Base-by-base conservation (phyloP, 208 protist genomes). In the Acanthamoeba healyi region DNA sequence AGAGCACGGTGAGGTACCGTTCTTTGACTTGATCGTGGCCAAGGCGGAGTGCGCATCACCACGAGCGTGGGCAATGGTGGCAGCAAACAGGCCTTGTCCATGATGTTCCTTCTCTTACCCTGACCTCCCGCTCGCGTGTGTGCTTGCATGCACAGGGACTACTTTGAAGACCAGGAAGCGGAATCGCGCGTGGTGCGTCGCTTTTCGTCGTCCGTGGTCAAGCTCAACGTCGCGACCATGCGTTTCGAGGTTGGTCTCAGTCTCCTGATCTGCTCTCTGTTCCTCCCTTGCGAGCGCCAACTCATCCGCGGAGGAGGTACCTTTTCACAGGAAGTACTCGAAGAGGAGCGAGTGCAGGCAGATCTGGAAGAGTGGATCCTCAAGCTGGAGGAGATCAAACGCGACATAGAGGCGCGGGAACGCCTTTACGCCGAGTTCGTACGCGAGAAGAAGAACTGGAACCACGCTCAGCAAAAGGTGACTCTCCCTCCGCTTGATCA, bases 161-260 rank as follows among this genome's bases (percentile, higher is more conserved):
- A 81, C 32, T 81, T 81, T 19, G 72, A 81, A 6, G 72, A 81
- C 40, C 72, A 49, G 22, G 72, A 81, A 26, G 72, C 19, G 22
- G 72, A 81, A 5, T 81, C 72, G 40, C 72, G 72, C 5, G 24
- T 49, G 40, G 72, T 81, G 72, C 72, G 72, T 14, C 72, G 72
- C 72, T 81, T 81, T n/a, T 81, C 72, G 22, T 81, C 72, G 34
- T 81, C 72, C 0, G 72, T 81, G 72, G 72, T 81, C 2, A 81
- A 81, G 40, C 72, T 81, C 72, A 81, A 81, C 40, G 72, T 81
- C 15, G 72, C 72, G 24, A 81, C 72, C n/a, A 81, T 81, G 72
- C 72, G 72, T 14, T 81, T 81, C 40, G 72, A 81, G 72, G 72
- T 81, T 2, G 24, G 1, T 36, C 4, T 67, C 61, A n/a, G n/a